Conservation (phyloP, 106 monocot genomes). For the Dioscorea zingiberensis region DNA sequence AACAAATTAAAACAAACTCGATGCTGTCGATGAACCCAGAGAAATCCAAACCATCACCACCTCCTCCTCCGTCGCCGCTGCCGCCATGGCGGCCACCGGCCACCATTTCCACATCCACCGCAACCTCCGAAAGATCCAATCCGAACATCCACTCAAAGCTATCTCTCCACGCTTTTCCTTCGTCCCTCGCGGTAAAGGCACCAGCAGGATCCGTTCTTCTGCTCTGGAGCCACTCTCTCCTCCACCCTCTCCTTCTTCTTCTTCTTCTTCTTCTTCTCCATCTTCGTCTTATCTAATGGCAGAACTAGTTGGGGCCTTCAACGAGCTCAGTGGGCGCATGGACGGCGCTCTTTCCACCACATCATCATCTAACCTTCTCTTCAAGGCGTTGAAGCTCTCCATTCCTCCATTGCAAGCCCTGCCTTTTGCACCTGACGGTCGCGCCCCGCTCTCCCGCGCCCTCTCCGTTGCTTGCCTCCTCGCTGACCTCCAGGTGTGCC, state of each 20-base stretch:
- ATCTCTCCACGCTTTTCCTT: background rate
- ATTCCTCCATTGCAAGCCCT: slow-evolving; percentile 55
- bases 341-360: slow-evolving; percentile 26
- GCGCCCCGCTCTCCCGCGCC: slow-evolving; percentile 42
- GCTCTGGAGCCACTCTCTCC: background rate
- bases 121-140: background rate
- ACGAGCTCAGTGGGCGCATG: slow-evolving; percentile 16
- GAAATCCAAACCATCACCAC: too few species aligned
- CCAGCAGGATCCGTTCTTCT: too few species aligned
- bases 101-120: background rate
- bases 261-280: too few species aligned
- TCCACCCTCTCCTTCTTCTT: background rate
- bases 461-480: slow-evolving; percentile 64
- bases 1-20: too few species aligned
- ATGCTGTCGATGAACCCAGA: too few species aligned
- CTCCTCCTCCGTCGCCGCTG: too few species aligned
- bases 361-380: slow-evolving; percentile 55
- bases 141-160: background rate
- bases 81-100: background rate
- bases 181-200: too few species aligned
- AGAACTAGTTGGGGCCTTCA: slow-evolving; percentile 72
- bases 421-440: slow-evolving; percentile 32
- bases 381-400: slow-evolving; percentile 57
- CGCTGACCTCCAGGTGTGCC: slow-evolving; percentile 69
- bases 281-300: slow-evolving; percentile 17